A percentile compares a stretch with the other conserved stretches of the same genome.
Evolutionary conservation across 2,329 filamentous ascomycete species (phyloP).

Genomic region (Alternaria longipes): DNA sequence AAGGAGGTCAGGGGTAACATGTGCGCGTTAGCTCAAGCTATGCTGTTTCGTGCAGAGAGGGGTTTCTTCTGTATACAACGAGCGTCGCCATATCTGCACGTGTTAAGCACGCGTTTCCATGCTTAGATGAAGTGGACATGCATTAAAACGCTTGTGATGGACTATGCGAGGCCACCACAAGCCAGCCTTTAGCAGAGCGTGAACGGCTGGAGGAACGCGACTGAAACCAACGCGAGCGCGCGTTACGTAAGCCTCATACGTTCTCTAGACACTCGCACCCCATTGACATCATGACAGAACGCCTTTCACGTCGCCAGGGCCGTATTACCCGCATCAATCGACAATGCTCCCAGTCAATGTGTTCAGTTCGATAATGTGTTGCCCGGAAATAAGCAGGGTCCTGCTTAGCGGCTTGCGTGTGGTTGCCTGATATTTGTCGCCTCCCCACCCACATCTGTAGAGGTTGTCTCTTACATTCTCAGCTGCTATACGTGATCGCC

Average conservation of each 20-base stretch:
- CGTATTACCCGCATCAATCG: background rate
- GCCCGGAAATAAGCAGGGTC: constrained; percentile 8
- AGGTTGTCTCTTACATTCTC: background rate
- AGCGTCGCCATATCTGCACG: background rate
- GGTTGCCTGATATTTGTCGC: constrained; percentile 11
- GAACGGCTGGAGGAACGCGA: background rate
- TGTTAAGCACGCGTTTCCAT: background rate
- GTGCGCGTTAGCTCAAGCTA: background rate
- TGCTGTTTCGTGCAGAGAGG: background rate
- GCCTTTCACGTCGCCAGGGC: background rate
- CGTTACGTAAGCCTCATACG: constrained; percentile 1
- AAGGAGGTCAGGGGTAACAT: background rate
- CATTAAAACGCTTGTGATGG: background rate
- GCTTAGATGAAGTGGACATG: background rate
- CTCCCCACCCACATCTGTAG: background rate
- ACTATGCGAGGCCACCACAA: background rate
- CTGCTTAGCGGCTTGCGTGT: constrained; percentile 4
- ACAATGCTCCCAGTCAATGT: background rate
- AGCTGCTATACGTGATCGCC: background rate
- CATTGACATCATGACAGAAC: background rate
- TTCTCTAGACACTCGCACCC: background rate
- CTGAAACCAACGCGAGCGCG: background rate
- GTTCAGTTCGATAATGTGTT: background rate
- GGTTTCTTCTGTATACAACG: background rate
- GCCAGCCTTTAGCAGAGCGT: background rate